A percentile compares a stretch with the other conserved stretches of the same genome.
Conservation (phyloP, 2,329 filamentous ascomycete genomes). For the Ascomycota sp. region DNA sequence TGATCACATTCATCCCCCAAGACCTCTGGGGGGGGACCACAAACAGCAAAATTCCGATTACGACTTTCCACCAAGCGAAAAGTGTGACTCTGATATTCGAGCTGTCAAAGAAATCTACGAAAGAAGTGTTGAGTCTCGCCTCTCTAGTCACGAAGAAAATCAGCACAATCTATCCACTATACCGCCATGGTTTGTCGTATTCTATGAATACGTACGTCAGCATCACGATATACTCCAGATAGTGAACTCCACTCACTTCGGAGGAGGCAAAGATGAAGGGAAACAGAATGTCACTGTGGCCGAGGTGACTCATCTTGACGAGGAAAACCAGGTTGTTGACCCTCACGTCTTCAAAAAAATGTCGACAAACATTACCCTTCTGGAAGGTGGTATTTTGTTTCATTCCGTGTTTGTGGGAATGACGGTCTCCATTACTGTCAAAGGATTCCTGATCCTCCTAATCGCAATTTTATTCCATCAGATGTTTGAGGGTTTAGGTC, state of each 20-base stretch:
- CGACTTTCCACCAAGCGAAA: not conserved
- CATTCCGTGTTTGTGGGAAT: constrained; percentile 59
- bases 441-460: constrained; percentile 43
- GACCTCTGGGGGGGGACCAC: too few species aligned
- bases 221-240: constrained; percentile 34
- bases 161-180: constrained; percentile 16
- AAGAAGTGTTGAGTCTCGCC: constrained; percentile 1
- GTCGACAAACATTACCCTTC: constrained; percentile 48
- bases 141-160: constrained; percentile 15
- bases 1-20: not conserved
- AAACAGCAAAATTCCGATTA: too few species aligned
- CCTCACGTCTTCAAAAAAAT: constrained; percentile 32
- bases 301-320: constrained; percentile 8
- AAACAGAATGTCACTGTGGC: too few species aligned
- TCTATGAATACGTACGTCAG: constrained; percentile 39
- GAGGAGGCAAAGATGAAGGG: too few species aligned
- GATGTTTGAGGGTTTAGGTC: constrained; percentile 44
- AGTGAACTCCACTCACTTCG: constrained; percentile 10
- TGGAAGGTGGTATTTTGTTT: constrained; percentile 60
- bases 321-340: constrained; percentile 22
- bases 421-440: constrained; percentile 45
- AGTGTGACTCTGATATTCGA: not conserved
- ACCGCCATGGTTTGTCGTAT: constrained; percentile 39
- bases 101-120: not conserved
- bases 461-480: constrained; percentile 52